Evolutionary conservation across 371 early-diverging fungal genomes (phyloP).

Genomic region (Sporodiniella umbellata): DNA sequence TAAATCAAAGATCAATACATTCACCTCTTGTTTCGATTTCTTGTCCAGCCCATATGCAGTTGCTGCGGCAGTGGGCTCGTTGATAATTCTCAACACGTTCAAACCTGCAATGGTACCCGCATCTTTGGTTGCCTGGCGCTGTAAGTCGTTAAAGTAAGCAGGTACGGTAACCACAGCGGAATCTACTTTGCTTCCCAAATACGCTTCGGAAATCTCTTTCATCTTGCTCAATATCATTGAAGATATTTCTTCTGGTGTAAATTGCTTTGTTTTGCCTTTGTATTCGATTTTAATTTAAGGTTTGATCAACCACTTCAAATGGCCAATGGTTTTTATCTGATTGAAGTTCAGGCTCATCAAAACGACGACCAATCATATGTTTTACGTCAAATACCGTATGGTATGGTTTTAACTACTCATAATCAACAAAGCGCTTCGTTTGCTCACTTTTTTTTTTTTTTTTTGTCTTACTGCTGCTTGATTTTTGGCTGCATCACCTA

Average conservation of each 20-base stretch:
- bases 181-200: slow-evolving; percentile 80
- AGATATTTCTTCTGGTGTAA: slow-evolving; percentile 93
- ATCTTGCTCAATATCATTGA: slow-evolving; percentile 89
- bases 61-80: slow-evolving; percentile 97
- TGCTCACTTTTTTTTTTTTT: neutral
- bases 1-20: slow-evolving; percentile 98
- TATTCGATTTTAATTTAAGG: too few relatives aligned
- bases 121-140: slow-evolving; percentile 96
- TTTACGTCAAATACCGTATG: slow-evolving; percentile 91
- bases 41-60: slow-evolving; percentile 98
- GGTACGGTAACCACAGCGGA: slow-evolving; percentile 91
- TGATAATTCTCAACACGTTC: slow-evolving; percentile 91
- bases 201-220: slow-evolving; percentile 89
- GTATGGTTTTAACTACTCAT: slow-evolving; percentile 67
- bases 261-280: slow-evolving; percentile 82
- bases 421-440: too few relatives aligned
- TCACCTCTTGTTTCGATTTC: slow-evolving; percentile 83
- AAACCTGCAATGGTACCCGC: slow-evolving; percentile 94
- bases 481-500: slow-evolving; percentile 79
- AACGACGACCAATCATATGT: slow-evolving; percentile 92
- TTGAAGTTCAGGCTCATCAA: slow-evolving; percentile 79
- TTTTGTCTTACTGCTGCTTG: slow-evolving; percentile 58
- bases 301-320: too few relatives aligned
- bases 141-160: slow-evolving; percentile 81
- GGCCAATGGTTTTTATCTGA: slow-evolving; percentile 89